Base-by-base conservation (phyloP, 2,329 filamentous ascomycete species). In the Cytospora piceicola region DNA sequence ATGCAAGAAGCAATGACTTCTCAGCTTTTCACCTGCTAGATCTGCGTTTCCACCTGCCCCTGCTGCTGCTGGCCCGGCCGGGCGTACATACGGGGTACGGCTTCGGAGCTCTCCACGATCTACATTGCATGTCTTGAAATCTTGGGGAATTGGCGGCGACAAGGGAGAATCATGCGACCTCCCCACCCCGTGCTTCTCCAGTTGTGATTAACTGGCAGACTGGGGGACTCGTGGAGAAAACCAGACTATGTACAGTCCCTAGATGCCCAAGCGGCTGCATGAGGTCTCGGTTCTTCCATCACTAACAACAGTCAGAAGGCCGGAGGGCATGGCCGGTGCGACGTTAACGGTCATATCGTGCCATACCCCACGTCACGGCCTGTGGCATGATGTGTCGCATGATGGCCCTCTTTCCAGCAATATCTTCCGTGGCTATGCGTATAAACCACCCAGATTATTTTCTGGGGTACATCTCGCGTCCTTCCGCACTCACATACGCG, bases 341-440 rank as follows among this genome's bases (percentile, higher is more conserved):
- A 52, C 53, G 39, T 32, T 52, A 39, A 12, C 46, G n/a, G 6
- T 49, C 9, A 14, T 49, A 49, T 63, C 61, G 61, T 63, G 53
- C 53, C 61, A 63, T 57, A 46, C 46, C 39, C 61, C 53, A 51
- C 53, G 30, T 63, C 61, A 57, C 42, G 22, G 39, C 36, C 55
- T 49, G 66, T 67, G 62, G 66, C 63, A 67, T 67, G 66, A 67
- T 67, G 36, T 58, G 30, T 63, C 61, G 42, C 53, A 53, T 63
- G 61, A 63, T 63, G 61, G 61, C 29, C 60, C 36, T 63, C 60
- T 63, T 57, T 63, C 14, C n/a, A 51, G n/a, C 53, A 57, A 46
- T 36, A 12, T 22, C 22, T 29, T 39, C 53, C 36, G 36, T 56
- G 39, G 32, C 39, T 52, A 39, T 46, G 39, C 61, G 29, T 57